Conservation (phyloP, 352 stramenopile species). For the Phytophthora citrophthora region DNA sequence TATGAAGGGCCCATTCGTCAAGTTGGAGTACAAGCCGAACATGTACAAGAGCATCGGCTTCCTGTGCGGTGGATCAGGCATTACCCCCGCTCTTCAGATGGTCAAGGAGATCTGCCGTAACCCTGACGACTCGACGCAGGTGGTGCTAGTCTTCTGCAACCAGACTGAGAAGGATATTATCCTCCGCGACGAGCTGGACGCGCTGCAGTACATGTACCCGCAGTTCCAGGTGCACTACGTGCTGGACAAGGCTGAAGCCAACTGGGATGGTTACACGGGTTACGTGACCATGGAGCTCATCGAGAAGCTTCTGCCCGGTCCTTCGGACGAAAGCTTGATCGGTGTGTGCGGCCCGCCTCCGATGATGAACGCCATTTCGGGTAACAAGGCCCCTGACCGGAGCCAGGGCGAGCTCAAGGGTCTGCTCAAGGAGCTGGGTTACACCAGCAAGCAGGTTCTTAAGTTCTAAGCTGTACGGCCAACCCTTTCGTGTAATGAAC, state of each 20-base stretch:
- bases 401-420: constrained; percentile 77
- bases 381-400: constrained; percentile 81
- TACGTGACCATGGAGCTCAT: constrained; percentile 78
- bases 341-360: constrained; percentile 86
- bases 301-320: constrained; percentile 66
- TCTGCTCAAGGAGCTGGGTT: constrained; percentile 73
- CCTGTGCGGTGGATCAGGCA: constrained; percentile 81
- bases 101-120: constrained; percentile 81
- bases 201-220: constrained; percentile 61
- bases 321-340: constrained; percentile 67
- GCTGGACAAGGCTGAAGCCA: constrained; percentile 44
- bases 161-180: constrained; percentile 85
- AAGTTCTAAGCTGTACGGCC: constrained; percentile 64
- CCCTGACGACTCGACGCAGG: constrained; percentile 77
- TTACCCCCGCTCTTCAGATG: constrained; percentile 82
- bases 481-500: constrained; percentile 2
- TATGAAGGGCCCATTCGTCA: constrained; percentile 89
- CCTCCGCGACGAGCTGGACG: constrained; percentile 79
- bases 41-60: constrained; percentile 82
- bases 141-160: constrained; percentile 87
- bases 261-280: constrained; percentile 66
- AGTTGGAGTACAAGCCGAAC: constrained; percentile 88
- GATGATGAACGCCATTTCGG: constrained; percentile 84
- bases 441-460: constrained; percentile 65
- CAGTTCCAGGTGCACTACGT: constrained; percentile 75